Evolutionary conservation across 2,329 filamentous ascomycete species (phyloP).

Genomic region (Penicillium aurantiogriseum): DNA sequence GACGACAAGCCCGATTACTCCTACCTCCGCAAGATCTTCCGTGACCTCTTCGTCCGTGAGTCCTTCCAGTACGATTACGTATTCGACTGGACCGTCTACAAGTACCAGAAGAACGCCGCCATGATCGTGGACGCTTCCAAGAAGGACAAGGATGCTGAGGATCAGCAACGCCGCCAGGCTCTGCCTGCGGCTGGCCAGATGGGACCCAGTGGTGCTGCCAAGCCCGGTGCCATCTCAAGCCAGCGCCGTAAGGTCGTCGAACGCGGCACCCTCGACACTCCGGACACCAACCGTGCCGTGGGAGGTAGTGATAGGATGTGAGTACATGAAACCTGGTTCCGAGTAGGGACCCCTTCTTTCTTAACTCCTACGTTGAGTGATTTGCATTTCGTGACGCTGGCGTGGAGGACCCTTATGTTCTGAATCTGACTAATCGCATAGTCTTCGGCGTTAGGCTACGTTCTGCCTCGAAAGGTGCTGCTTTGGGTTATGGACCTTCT

Average conservation of each 20-base stretch:
- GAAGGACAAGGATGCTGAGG: constrained; percentile 72
- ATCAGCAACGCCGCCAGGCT: constrained; percentile 66
- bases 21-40: constrained; percentile 99
- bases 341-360: constrained; percentile 73
- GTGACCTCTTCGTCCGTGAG: constrained; percentile 96
- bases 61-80: constrained; percentile 99
- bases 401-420: constrained; percentile 66
- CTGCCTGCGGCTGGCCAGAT: constrained; percentile 59
- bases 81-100: constrained; percentile 99
- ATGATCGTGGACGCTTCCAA: constrained; percentile 82
- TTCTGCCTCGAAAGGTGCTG: constrained; percentile 73
- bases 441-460: constrained; percentile 83
- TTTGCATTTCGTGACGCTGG: constrained; percentile 65
- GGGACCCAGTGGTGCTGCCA: constrained; percentile 59
- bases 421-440: constrained; percentile 76
- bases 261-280: constrained; percentile 63
- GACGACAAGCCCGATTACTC: constrained; percentile 99
- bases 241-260: constrained; percentile 82
- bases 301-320: constrained; percentile 92
- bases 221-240: constrained; percentile 72
- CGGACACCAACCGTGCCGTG: constrained; percentile 71
- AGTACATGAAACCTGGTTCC: constrained; percentile 74
- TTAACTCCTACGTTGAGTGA: constrained; percentile 79
- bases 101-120: constrained; percentile 99
- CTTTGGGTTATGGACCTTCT: constrained; percentile 49